Base-by-base conservation (phyloP, 257 asterid genomes). In the Solanum pinnatisectum region DNA sequence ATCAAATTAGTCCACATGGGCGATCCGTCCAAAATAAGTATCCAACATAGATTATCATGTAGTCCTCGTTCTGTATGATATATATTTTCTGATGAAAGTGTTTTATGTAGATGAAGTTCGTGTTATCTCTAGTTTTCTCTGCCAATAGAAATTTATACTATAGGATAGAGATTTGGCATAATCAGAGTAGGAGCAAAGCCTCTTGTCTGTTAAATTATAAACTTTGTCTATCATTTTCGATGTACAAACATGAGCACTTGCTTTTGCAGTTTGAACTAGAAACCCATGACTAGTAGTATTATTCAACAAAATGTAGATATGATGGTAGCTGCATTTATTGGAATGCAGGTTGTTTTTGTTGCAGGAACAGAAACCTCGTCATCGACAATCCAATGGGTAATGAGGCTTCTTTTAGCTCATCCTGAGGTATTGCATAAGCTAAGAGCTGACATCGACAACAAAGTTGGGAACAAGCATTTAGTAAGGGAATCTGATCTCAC, bases 341-440 rank as follows among this genome's bases (percentile, higher is more conserved):
- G 35, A 82, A 32, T 23, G 72, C 82, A 94, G 95, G 27, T 90
- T 10, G 79, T 93, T 93, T 84, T 92, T n/a, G 35, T 91, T 27
- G 95, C 94, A 15, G 97, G 96, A 84, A 91, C 92, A 36, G 95
- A 91, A 52, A 94, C 96, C 32, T 88, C 94, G 4, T 85, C 90
- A 15, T 16, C 42, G 33, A 88, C 94, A 2, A 83, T 89, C 1
- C 93, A 91, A 90, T 88, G 93, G 91, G 92, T 94, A 1, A 89
- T 94, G 92, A 90, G 91, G 4, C 92, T 91, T 52, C 89, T 94
- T 32, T 82, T 93, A 84, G 83, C 84, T 20, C 90, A 93, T 32
- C 94, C 94, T 1, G 84, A 89, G 39, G 85, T 83, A 49, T 27
- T 94, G 35, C 87, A 14, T 16, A 92, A 91, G 63, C 78, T 92